Evolutionary conservation across 192 early-diverging fungal species (phyloP), one percentile per base, ranked within the genome.

Genomic region (Coemansia erecta): DNA sequence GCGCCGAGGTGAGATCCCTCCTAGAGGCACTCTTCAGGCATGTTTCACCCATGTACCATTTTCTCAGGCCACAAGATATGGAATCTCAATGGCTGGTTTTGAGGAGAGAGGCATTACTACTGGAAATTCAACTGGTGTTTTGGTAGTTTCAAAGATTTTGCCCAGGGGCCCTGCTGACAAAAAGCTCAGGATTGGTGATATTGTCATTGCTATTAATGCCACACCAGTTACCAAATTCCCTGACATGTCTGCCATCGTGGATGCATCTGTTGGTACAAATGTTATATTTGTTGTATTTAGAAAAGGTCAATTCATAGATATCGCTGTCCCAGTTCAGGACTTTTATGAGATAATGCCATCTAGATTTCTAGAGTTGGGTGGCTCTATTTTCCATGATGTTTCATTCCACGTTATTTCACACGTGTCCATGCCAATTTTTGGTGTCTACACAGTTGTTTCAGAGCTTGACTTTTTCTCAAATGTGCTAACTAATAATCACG

Each of bases 331-430:
- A 11, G 85, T 89, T 1, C 86, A 88, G 60, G 85, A 92, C 60
- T 49, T 92, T 33, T 87, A 89, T 51, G 70, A 74, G 4, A 83
- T 90, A 45, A 96, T 92, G 13, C 94, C 95, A 1, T 82, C 91
- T 63, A 72, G 85, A 39, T 87, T 87, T 67, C 76, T 97, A 1
- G 81, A 89, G 33, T 81, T 94, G 19, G 94, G 92, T 44, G 89
- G 89, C 31, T 86, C 84, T 19, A 81, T 84, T 42, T 70, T 92
- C 19, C 83, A 89, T 64, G 81, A 89, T 48, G 52, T 92, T 19
- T 89, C 86, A 1, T 87, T 87, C 57, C 86, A 90, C 33, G 60
- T 89, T 14, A 87, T 88, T 0, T 26, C 44, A n/a, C 33, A 26
- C 14, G 45, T 41, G 33, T 69, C 67, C 5, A 50, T 59, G 8